phyloP scores from a whole-genome alignment of 2,329 filamentous ascomycete genomes.

The Alternaria gaisen region DNA sequence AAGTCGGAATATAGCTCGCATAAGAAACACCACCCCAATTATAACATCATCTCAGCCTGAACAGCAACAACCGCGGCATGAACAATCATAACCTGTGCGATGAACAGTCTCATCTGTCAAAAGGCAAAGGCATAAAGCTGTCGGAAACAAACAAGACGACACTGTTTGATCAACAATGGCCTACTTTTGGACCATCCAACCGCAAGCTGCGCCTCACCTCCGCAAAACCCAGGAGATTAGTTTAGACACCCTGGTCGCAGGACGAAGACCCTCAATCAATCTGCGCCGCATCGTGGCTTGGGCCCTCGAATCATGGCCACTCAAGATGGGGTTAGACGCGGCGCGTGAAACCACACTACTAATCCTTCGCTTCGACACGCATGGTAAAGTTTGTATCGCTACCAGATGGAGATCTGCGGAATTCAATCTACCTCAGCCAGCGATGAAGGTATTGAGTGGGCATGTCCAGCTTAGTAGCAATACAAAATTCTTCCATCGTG shows the following conservation, averaged over 20 bases:
- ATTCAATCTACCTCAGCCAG: neutral
- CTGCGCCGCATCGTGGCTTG: slow-evolving; percentile 16
- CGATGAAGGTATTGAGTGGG: neutral
- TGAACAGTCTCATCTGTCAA: slow-evolving; percentile 3
- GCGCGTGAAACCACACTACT: slow-evolving; percentile 13
- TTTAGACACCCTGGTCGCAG: slow-evolving; percentile 6
- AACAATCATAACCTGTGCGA: neutral
- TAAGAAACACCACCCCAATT: slow-evolving; percentile 12
- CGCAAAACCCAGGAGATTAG: slow-evolving; percentile 2
- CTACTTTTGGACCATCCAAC: neutral
- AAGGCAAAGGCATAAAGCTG: slow-evolving; percentile 9
- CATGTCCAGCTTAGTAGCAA: neutral
- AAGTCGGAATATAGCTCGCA: slow-evolving; percentile 11
- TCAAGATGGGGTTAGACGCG: neutral
- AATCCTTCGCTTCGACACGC: slow-evolving; percentile 1
- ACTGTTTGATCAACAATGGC: neutral
- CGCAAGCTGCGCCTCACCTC: neutral
- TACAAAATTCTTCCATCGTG: neutral
- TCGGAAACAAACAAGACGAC: slow-evolving; percentile 1
- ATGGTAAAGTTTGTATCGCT: slow-evolving; percentile 4
- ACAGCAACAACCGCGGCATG: slow-evolving; percentile 7
- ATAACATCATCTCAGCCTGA: neutral
- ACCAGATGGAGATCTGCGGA: slow-evolving; percentile 7
- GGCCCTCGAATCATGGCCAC: slow-evolving; percentile 3
- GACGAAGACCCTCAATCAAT: slow-evolving; percentile 12